Base-by-base conservation (phyloP, 176 grass and related monocot species). In the Carex kokanica region DNA sequence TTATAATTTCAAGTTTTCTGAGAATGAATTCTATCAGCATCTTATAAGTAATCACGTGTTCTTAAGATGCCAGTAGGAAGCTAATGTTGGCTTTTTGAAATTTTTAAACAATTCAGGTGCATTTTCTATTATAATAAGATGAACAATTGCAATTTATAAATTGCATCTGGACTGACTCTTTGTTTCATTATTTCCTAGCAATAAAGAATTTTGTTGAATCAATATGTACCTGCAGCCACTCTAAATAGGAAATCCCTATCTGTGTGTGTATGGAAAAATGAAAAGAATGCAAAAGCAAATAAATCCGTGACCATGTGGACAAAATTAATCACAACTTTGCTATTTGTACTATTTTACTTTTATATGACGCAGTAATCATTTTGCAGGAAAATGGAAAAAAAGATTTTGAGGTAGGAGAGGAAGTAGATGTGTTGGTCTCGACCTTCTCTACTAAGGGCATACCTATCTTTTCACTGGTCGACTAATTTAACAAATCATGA, bases 381-480 rank as follows among this genome's bases (percentile, higher is more conserved):
- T 93, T 85, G 60, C 88, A 98, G 96, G 82, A 79, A 59, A 86
- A 85, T 81, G 80, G 80, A 27, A 80, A 59, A 84, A 93, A 38
- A 71, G 83, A 90, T 38, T 93, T 98, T 84, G 85, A 90, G 38
- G 63, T 90, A 15, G 93, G 92, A 32, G 80, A 93, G 64, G 89
- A 98, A 77, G 15, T 98, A 56, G 84, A 80, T 40, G 96, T 86
- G 64, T 84, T 88, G 66, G 88, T 93, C 45, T 55, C 80, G 18
- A 91, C 86, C 88, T 98, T 91, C 80, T 93, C 82, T 56, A 72
- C 84, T 0, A 98, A 98, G 78, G 96, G 96, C 43, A 90, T 98
- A 84, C 93, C 93, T 9, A 84, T 95, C 34, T 98, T 95, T 71
- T 86, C 86, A 65, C 75, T 92, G 83, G 54, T 56, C 8, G 55